These are phyloP conservation scores for Boletellus ananas DNA, from an alignment of 768 basidiomycete genomes.

Conservation along the genomic window DNA sequence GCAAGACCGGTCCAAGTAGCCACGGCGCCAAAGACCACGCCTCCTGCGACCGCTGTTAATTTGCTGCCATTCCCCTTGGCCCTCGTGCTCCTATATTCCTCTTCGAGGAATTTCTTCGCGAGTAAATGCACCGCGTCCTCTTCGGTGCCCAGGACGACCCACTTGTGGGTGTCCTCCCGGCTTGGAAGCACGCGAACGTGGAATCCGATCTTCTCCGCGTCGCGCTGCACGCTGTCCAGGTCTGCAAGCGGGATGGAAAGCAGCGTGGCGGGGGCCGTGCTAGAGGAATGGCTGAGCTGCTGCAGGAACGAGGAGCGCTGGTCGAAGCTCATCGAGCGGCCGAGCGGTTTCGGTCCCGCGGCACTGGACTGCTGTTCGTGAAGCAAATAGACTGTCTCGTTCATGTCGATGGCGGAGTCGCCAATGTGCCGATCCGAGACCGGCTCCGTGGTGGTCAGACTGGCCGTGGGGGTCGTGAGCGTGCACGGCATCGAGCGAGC, in stretches of 20 bases:
- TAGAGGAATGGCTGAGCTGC: constrained; percentile 36
- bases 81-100: constrained; percentile 23
- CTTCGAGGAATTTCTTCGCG: constrained; percentile 26
- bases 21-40: constrained; percentile 58
- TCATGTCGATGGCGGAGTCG: constrained; percentile 20
- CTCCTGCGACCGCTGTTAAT: constrained; percentile 49
- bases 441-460: constrained; percentile 24
- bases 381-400: constrained; percentile 25
- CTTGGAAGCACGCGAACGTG: constrained; percentile 37
- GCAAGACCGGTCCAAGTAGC: constrained; percentile 60
- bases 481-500: constrained; percentile 56
- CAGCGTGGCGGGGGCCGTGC: constrained; percentile 42
- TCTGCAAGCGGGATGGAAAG: constrained; percentile 47
- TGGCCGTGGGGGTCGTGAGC: constrained; percentile 45
- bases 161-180: constrained; percentile 32
- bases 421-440: constrained; percentile 34
- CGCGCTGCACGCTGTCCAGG: constrained; percentile 36
- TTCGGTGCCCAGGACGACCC: constrained; percentile 53
- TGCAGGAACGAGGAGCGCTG: constrained; percentile 51
- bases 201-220: constrained; percentile 44
- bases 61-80: constrained; percentile 19
- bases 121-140: constrained; percentile 40
- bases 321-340: constrained; percentile 47
- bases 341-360: constrained; percentile 30
- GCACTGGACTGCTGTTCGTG: constrained; percentile 8